Percentiles rank a stretch among this genome's conserved stretches.
Conservation (phyloP, 768 basidiomycete genomes). For the Tulasnella sp. region DNA sequence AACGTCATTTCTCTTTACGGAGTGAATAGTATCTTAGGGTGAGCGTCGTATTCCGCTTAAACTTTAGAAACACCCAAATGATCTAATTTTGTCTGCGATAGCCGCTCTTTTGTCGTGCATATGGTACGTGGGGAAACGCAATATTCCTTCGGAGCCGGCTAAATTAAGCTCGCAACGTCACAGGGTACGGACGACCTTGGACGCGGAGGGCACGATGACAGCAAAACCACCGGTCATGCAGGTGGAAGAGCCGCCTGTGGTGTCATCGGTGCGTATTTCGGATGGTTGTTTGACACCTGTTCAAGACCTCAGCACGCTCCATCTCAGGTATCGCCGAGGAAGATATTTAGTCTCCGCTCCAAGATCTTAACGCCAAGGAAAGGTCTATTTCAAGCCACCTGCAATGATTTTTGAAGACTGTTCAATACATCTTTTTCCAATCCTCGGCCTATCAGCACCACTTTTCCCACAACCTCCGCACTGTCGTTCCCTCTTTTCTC, state of each 20-base stretch:
- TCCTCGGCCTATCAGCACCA: conserved; percentile 85
- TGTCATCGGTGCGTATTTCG: conserved; percentile 56
- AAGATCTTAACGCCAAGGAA: neutral
- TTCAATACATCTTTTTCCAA: conserved; percentile 38
- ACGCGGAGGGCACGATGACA: conserved; percentile 61
- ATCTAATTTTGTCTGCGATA: conserved; percentile 33
- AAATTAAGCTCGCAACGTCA: conserved; percentile 8
- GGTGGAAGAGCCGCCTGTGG: conserved; percentile 76
- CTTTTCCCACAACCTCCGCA: conserved; percentile 63
- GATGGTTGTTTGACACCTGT: neutral
- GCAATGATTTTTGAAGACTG: neutral
- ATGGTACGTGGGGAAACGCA: conserved; percentile 45
- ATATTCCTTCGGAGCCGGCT: neutral
- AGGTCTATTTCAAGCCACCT: neutral
- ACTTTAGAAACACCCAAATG: neutral
- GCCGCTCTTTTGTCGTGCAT: conserved; percentile 73
- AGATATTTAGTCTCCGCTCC: neutral
- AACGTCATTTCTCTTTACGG: conserved; percentile 63
- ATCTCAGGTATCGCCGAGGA: neutral
- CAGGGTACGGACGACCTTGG: conserved; percentile 79
- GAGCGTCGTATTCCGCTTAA: conserved; percentile 32
- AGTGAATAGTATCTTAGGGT: conserved; percentile 66
- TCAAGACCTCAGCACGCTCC: neutral
- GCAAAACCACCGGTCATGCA: conserved; percentile 74
- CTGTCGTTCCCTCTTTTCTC: conserved; percentile 40